Evolutionary conservation across 768 basidiomycete genomes (phyloP), one percentile per base, ranked within the genome.

Genomic region (Boletus pseudopeckii): DNA sequence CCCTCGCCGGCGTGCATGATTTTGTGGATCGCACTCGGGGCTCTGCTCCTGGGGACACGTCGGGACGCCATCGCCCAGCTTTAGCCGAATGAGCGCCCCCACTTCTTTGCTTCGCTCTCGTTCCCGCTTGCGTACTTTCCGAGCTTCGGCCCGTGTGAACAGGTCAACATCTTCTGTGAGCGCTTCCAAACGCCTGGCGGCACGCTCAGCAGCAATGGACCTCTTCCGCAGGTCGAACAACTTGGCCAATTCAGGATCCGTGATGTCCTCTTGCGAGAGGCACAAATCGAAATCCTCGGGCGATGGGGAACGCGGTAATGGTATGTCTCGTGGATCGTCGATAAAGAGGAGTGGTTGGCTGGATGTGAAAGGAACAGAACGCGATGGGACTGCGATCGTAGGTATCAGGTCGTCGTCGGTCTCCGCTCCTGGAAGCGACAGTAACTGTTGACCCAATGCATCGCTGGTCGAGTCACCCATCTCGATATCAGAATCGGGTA

Each of bases 61-160:
- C 7, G 54, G 41, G 17, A 70, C 53, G 44, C 59, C 59, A 43
- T 70, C 68, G 20, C 65, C 72, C 56, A 82, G 61, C 69, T 85
- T 86, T 56, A 85, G 64, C 60, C 81, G 73, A 57, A 86, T 67
- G 55, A 86, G 70, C 33, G 79, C 73, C 9, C 77, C 75, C 11
- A 85, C 68, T 71, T 86, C 85, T 56, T 77, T 75, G 22, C 75
- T 74, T 38, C 77, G 71, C 66, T 83, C 84, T 60, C 78, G 78
- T 60, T 81, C 79, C 46, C 73, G 69, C 65, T 80, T 82, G 56
- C 78, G 69, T 58, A 51, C 64, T 55, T 71, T 75, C 57, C 75
- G 69, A 49, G 76, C 77, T 59, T 78, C 80, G 55, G 70, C 71
- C 33, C 72, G 71, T 53, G 65, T 59, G 53, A 71, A 70, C 55